A percentile compares a stretch with the other conserved stretches of the same genome.
Evolutionary conservation across 2,329 filamentous ascomycete genomes (phyloP).

Genomic region (Cercospora berteroae): DNA sequence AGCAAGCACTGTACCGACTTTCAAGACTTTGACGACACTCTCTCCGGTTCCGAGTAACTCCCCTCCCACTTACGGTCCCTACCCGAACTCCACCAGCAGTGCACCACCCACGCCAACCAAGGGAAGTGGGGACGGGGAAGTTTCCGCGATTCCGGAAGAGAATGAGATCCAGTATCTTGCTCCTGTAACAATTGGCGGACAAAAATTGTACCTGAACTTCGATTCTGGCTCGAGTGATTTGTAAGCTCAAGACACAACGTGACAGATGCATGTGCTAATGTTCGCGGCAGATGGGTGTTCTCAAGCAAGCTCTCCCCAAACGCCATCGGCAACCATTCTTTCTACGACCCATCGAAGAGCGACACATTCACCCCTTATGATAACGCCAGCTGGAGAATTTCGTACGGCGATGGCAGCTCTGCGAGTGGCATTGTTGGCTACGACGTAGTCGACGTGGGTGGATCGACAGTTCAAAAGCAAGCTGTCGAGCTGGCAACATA

Average conservation of each 20-base stretch:
- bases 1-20: neutral
- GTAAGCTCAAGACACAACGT: slow-evolving; percentile 40
- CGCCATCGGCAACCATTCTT: slow-evolving; percentile 52
- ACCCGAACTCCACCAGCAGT: slow-evolving; percentile 12
- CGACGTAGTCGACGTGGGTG: slow-evolving; percentile 67
- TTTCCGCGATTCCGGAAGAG: slow-evolving; percentile 62
- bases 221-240: slow-evolving; percentile 75
- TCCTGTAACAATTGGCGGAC: slow-evolving; percentile 67
- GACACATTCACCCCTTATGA: slow-evolving; percentile 49
- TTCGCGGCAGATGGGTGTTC: slow-evolving; percentile 61
- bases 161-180: slow-evolving; percentile 70
- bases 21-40: neutral
- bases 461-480: slow-evolving; percentile 60
- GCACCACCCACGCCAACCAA: slow-evolving; percentile 16
- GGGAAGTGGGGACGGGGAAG: slow-evolving; percentile 41
- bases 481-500: slow-evolving; percentile 64
- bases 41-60: neutral
- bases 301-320: slow-evolving; percentile 55
- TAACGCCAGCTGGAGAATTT: slow-evolving; percentile 59
- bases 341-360: slow-evolving; percentile 56
- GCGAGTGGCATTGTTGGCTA: slow-evolving; percentile 64
- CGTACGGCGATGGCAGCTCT: slow-evolving; percentile 67
- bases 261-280: slow-evolving; percentile 1
- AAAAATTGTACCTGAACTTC: slow-evolving; percentile 67
- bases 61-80: slow-evolving; percentile 6